Evolutionary conservation across 768 basidiomycete genomes (phyloP).

Genomic region (Tricholoma matsutake): DNA sequence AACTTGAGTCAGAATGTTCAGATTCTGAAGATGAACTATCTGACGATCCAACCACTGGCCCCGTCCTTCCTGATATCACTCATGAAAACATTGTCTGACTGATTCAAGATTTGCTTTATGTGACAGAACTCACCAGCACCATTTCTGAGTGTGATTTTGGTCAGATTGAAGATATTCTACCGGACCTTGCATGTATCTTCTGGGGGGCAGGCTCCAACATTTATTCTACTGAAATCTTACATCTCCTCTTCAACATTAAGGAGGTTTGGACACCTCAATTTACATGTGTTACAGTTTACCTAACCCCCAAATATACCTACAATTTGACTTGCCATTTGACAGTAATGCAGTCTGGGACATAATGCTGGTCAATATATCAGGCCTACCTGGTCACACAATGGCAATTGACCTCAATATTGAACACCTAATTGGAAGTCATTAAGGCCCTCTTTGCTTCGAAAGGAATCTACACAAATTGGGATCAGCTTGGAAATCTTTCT

Average conservation of each 20-base stretch:
- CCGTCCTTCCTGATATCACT: constrained; percentile 11
- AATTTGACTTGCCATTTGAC: background rate
- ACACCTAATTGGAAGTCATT: constrained; percentile 11
- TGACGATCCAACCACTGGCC: too few relatives aligned
- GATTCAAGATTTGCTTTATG: constrained; percentile 26
- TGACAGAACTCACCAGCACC: constrained; percentile 23
- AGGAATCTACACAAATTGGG: constrained; percentile 30
- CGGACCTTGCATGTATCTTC: constrained; percentile 26
- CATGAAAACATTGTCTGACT: constrained; percentile 25
- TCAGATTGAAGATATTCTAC: constrained; percentile 14
- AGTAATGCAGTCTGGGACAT: constrained; percentile 36
- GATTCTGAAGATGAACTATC: too few relatives aligned
- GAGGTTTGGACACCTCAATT: constrained; percentile 14
- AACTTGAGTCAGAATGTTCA: too few relatives aligned
- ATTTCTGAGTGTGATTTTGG: constrained; percentile 31
- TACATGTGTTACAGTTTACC: constrained; percentile 18
- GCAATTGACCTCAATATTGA: background rate
- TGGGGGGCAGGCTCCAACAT: constrained; percentile 29
- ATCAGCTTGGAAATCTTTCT: constrained; percentile 29
- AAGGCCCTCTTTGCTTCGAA: constrained; percentile 30
- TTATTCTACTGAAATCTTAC: constrained; percentile 29
- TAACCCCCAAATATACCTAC: too few relatives aligned
- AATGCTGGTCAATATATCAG: constrained; percentile 32
- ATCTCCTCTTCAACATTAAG: constrained; percentile 27
- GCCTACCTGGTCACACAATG: constrained; percentile 32